Evolutionary conservation across 2,329 filamentous ascomycete species (phyloP).

Genomic region (Stachybotrys echinatus): DNA sequence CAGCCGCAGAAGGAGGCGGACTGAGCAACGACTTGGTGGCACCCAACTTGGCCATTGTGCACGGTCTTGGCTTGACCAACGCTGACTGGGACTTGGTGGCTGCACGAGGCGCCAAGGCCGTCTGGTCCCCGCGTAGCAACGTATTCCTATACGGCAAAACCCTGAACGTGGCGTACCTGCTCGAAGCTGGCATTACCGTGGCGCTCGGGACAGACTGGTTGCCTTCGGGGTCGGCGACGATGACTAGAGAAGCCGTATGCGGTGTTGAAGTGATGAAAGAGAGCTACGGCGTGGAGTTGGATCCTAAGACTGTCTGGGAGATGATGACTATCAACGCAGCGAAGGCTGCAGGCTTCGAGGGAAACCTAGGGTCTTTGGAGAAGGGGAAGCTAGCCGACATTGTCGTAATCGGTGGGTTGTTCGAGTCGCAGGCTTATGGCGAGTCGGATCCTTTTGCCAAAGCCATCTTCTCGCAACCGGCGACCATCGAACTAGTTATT

Average conservation of each 20-base stretch:
- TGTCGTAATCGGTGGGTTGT: neutral
- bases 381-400: conserved; percentile 5
- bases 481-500: conserved; percentile 4
- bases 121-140: conserved; percentile 7
- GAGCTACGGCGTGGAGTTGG: neutral
- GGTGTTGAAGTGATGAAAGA: neutral
- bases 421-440: neutral
- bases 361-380: conserved; percentile 1
- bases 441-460: conserved; percentile 1
- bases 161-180: conserved; percentile 3
- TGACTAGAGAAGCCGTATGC: conserved; percentile 4
- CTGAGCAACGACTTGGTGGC: conserved; percentile 3
- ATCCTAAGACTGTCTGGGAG: conserved; percentile 3
- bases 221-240: conserved; percentile 5
- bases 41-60: conserved; percentile 4
- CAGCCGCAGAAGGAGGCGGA: conserved; percentile 1
- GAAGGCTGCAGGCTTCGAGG: conserved; percentile 4
- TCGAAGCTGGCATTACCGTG: conserved; percentile 4
- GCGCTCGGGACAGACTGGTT: conserved; percentile 6
- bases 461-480: neutral
- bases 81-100: conserved; percentile 5
- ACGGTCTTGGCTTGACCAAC: conserved; percentile 2
- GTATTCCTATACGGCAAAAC: conserved; percentile 6
- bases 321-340: conserved; percentile 7
- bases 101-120: conserved; percentile 3